phyloP scores from a whole-genome alignment of 2,329 filamentous ascomycete species.

The Cercospora brassicicola region DNA sequence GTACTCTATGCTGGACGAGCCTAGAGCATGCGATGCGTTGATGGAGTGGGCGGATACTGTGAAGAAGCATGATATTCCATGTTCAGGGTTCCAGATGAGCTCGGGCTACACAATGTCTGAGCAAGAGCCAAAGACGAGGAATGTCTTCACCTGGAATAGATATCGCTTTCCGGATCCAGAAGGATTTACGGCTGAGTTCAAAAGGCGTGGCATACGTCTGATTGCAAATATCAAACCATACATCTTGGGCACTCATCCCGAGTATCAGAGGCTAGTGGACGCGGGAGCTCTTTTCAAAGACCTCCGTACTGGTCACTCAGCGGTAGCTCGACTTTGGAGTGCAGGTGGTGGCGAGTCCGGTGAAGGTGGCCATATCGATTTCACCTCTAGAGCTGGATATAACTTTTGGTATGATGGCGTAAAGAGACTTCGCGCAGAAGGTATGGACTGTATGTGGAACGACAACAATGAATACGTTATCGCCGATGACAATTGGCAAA shows the following conservation, averaged over 20 bases:
- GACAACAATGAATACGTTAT: conserved; percentile 76
- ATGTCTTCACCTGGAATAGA: conserved; percentile 70
- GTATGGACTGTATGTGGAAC: conserved; percentile 76
- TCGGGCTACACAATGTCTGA: conserved; percentile 71
- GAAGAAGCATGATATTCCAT: conserved; percentile 66
- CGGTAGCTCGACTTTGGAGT: conserved; percentile 67
- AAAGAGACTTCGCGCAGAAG: conserved; percentile 59
- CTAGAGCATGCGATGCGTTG: conserved; percentile 57
- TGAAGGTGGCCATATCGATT: conserved; percentile 71
- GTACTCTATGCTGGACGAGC: conserved; percentile 59
- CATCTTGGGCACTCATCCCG: conserved; percentile 65
- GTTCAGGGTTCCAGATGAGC: conserved; percentile 70
- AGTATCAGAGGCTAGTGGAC: conserved; percentile 61
- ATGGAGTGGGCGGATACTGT: conserved; percentile 62
- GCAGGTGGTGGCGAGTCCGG: conserved; percentile 69
- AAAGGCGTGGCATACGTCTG: conserved; percentile 64
- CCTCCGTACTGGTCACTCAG: conserved; percentile 47
- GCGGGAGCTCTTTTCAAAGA: conserved; percentile 65
- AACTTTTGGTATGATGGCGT: conserved; percentile 72
- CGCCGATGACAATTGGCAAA: conserved; percentile 64
- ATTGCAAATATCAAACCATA: conserved; percentile 75
- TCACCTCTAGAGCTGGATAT: conserved; percentile 66
- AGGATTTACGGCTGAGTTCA: conserved; percentile 62
- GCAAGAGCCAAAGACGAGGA: conserved; percentile 66
- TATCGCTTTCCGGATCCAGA: conserved; percentile 69